Evolutionary conservation across 148 eudicot species (phyloP), one percentile per base, ranked within the genome.

Genomic region (Nyssa sinensis): DNA sequence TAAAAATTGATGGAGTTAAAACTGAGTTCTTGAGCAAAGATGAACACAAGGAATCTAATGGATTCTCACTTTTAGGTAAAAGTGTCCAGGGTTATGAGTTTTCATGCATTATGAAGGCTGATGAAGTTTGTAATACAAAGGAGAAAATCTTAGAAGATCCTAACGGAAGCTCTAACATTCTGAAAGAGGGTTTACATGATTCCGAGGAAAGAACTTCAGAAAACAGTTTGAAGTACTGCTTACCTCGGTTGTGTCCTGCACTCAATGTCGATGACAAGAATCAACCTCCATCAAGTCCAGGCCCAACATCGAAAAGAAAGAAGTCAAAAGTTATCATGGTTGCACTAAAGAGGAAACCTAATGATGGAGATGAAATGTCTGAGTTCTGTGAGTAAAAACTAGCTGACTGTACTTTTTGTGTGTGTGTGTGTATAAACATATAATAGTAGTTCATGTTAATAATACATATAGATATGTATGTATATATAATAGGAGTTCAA

Each of bases 331-430:
- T 53, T 66, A 37, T 44, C 13, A 25, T 31, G 16, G 4, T 71
- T 66, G 57, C 81, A 29, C 14, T 17, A 30, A 55, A 66, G 29
- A 58, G 57, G 58, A 71, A 39, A 37, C 21, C 58, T 5, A 62
- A 57, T 16, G 70, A 49, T 64, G 71, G 65, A 27, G 64, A 77
- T 25, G 65, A 31, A 35, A 58, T 34, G 11, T 10, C 67, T 31
- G 76, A 72, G 31, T 29, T 53, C 63, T 72, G 76, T 78, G 51
- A 71, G 81, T 72, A 60, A 7, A 33, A 44, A 17, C n/a, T n/a
- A n/a, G n/a, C n/a, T n/a, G n/a, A n/a, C n/a, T n/a, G n/a, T n/a
- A n/a, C n/a, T n/a, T n/a, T n/a, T n/a, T n/a, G n/a, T n/a, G n/a
- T n/a, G n/a, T n/a, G n/a, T n/a, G n/a, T n/a, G n/a, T n/a, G n/a